Evolutionary conservation across 2,329 filamentous ascomycete species (phyloP).

Genomic region (Colletotrichum trifolii): DNA sequence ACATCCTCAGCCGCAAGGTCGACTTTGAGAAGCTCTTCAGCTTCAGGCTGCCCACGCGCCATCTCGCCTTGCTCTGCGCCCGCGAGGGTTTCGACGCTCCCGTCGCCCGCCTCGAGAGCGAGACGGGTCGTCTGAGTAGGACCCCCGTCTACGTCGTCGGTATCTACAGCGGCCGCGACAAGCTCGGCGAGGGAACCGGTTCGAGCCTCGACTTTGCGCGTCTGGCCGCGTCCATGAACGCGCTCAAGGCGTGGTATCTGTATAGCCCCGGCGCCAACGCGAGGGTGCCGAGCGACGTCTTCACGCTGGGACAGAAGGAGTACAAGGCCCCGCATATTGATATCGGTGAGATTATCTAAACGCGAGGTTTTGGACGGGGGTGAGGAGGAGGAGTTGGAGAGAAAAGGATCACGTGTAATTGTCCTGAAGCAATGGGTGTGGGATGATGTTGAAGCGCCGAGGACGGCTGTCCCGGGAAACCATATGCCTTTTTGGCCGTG

Average conservation of each 20-base stretch:
- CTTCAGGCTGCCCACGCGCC: slow-evolving; percentile 85
- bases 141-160: slow-evolving; percentile 94
- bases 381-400: neutral
- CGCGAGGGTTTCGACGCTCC: slow-evolving; percentile 91
- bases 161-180: slow-evolving; percentile 90
- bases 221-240: slow-evolving; percentile 82
- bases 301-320: slow-evolving; percentile 67
- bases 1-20: slow-evolving; percentile 84
- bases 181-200: slow-evolving; percentile 90
- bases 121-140: slow-evolving; percentile 87
- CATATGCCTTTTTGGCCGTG: slow-evolving; percentile 33
- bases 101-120: slow-evolving; percentile 86
- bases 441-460: neutral
- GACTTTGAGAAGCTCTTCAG: slow-evolving; percentile 82
- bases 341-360: slow-evolving; percentile 74
- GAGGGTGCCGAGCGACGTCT: slow-evolving; percentile 76
- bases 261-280: slow-evolving; percentile 81
- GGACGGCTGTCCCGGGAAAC: slow-evolving; percentile 6
- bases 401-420: slow-evolving; percentile 29
- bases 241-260: slow-evolving; percentile 94
- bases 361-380: neutral
- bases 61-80: slow-evolving; percentile 84
- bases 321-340: slow-evolving; percentile 78
- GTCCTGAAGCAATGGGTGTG: neutral
- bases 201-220: slow-evolving; percentile 82